Base-by-base conservation (phyloP, 2,329 filamentous ascomycete species). In the Aspergillus sp. region DNA sequence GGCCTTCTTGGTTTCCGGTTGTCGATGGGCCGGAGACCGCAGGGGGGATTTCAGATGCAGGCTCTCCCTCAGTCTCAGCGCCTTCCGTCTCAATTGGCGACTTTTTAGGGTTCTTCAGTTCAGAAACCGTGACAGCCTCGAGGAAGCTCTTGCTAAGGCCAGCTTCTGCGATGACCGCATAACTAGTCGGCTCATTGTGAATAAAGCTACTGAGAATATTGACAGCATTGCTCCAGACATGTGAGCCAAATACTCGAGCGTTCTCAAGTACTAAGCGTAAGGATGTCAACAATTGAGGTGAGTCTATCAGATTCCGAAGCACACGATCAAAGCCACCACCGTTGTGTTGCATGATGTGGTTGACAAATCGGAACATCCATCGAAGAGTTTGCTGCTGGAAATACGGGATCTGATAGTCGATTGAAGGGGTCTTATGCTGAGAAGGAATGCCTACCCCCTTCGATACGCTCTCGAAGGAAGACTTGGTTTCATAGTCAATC, bases 161-260 rank as follows among this genome's bases (percentile, higher is more conserved):
- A 40, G 93, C 91, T 68, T 99, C 93, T 10, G 88, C 89, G 52
- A 99, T 93, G 26, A 95, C 89, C 27, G 89, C 86, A 64, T 95
- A 98, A 65, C 93, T 98, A 1, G 93, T 98, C 0, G 93, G 93
- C 59, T 98, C 93, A 61, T 97, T 96, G 68, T 99, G 94, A 57
- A 99, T 95, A 66, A 98, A 98, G 56, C 89, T 91, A 60, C 88
- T 93, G 40, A 98, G 74, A 44, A 96, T 91, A 43, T 85, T 90
- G 49, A 95, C 88, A 6, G 90, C 86, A 62, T 90, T 90, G 39
- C 90, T 95, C 93, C 93, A 99, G 5, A 97, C 89, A 46, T 93
- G 85, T 2, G 91, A 93, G 9, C 93, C 93, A 62, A 90, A 99
- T 32, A 83, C 75, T 41, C 75, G 75, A 32, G 87, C 84, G 57